These are phyloP conservation scores for Boletus sp. DNA, from an alignment of 768 basidiomycete genomes.

Conservation along the genomic window DNA sequence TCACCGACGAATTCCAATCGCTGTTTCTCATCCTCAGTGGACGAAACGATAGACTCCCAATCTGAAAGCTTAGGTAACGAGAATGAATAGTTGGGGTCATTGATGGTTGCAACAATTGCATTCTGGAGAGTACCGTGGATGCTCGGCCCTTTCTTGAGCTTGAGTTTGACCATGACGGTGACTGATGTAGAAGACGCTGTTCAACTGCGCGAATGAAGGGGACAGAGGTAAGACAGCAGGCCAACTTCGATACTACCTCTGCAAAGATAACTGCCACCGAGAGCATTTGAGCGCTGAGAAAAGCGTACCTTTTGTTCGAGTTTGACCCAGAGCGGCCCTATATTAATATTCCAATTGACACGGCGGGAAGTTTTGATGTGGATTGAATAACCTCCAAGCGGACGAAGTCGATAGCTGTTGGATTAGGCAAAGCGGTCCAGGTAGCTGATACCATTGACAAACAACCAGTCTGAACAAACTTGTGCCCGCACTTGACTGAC, in stretches of 20 bases:
- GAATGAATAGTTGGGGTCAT: constrained; percentile 27
- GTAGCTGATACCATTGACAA: not conserved
- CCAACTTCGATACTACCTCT: not conserved
- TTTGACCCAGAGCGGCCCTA: not conserved
- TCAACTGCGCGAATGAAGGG: not conserved
- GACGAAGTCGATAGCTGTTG: not conserved
- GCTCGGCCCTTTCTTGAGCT: constrained; percentile 12
- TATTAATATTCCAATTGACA: not conserved
- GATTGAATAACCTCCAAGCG: not conserved
- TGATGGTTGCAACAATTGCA: constrained; percentile 24
- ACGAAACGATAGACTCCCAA: constrained; percentile 29
- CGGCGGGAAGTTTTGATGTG: not conserved
- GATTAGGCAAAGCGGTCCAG: not conserved
- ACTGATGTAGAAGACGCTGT: not conserved
- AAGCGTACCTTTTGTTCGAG: not conserved
- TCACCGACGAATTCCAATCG: constrained; percentile 48
- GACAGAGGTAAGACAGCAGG: not conserved
- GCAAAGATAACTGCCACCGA: not conserved
- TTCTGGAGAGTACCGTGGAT: constrained; percentile 21
- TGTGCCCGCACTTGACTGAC: not conserved
- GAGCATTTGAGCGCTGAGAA: no score
- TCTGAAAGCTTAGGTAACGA: constrained; percentile 26
- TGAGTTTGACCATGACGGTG: constrained; percentile 19
- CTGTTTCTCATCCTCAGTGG: constrained; percentile 32
- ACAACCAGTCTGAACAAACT: not conserved